These are phyloP conservation scores for Cladosporium sp. DNA, from an alignment of 2,329 filamentous ascomycete genomes.

Conservation along the genomic window DNA sequence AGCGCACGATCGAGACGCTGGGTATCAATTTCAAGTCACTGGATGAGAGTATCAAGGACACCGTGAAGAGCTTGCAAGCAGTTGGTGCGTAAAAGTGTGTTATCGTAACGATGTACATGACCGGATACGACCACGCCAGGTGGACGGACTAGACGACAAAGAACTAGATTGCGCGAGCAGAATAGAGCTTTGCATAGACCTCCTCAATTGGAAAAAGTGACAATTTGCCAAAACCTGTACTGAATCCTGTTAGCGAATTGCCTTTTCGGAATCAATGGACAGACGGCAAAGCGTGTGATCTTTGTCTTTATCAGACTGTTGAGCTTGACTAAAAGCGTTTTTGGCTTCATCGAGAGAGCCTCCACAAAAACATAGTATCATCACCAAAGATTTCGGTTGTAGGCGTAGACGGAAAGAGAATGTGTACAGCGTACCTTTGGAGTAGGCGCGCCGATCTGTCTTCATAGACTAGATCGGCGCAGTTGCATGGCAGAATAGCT, in stretches of 20 bases:
- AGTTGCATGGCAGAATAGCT: neutral
- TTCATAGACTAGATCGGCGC: neutral
- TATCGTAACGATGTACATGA: neutral
- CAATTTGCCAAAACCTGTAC: neutral
- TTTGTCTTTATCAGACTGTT: slow-evolving; percentile 47
- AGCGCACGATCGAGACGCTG: slow-evolving; percentile 51
- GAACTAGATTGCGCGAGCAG: neutral
- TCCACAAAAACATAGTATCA: slow-evolving; percentile 36
- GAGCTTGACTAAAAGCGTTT: slow-evolving; percentile 45
- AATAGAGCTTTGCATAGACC: no score
- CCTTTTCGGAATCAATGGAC: neutral
- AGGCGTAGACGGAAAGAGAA: neutral
- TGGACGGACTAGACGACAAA: neutral
- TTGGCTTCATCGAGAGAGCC: slow-evolving; percentile 31
- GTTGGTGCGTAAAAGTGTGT: slow-evolving; percentile 40
- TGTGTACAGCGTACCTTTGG: slow-evolving; percentile 6
- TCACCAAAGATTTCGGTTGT: slow-evolving; percentile 23
- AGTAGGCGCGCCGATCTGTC: neutral
- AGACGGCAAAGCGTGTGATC: neutral
- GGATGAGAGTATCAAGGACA: slow-evolving; percentile 58
- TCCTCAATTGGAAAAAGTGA: neutral
- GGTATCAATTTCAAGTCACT: slow-evolving; percentile 57
- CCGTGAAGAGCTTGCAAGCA: slow-evolving; percentile 59
- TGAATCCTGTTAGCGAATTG: neutral
- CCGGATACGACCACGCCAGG: neutral